Evolutionary conservation across 2,329 filamentous ascomycete species (phyloP), one percentile per base, ranked within the genome.

Genomic region (Fusarium brevicatenulatum): DNA sequence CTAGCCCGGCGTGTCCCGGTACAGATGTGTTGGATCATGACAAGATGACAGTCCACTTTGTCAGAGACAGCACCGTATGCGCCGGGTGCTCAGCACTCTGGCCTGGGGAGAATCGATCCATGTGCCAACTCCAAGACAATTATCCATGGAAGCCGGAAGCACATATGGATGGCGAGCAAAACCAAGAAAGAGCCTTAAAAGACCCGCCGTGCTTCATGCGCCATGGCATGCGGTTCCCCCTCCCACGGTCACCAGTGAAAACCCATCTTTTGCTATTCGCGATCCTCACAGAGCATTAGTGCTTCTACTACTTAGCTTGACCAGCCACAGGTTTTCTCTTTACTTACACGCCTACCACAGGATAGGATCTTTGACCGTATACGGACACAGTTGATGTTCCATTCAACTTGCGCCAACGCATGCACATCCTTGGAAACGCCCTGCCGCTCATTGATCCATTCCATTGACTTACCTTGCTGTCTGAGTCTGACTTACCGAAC

Each of bases 11-110:
- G 76, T 68, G 71, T 69, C 76, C 76, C 76, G 73, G 71, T 58
- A 67, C 32, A 65, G 75, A 71, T 44, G 58, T 61, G 69, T 62
- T 72, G 71, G 64, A 74, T 63, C 71, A 74, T 74, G 71, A 70
- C 71, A 74, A 77, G 64, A 64, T 65, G 65, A 77, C 76, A 78
- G 73, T 78, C 76, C 76, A 78, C 76, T 77, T 75, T 72, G 68
- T 50, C 61, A 69, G 52, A 68, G 70, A 53, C 42, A 56, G 52
- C 50, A 52, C 37, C 50, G 68, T 56, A 72, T 73, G 55, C 56
- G 25, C 65, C 63, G 55, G 71, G 57, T 49, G 53, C 44, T 71
- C 52, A 25, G 37, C 28, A 66, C 60, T 66, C 42, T 61, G 43
- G 34, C 39, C 56, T 62, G 52, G 63, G 57, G 42, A 34, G 39